Evolutionary conservation across 208 protist species (phyloP).

Genomic region (Wallacemonas collosoma): DNA sequence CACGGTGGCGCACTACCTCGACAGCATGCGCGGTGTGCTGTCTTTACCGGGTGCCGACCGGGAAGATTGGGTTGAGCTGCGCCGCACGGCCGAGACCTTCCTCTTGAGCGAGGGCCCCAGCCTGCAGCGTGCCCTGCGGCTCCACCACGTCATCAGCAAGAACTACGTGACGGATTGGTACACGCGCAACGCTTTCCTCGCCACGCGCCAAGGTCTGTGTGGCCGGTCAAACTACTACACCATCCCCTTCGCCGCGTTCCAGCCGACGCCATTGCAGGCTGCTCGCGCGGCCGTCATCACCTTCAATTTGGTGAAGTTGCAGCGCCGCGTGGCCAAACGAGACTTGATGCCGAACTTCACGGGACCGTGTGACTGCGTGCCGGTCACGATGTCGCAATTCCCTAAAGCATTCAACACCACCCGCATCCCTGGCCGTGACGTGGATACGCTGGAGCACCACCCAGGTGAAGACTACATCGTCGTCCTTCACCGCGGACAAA

Average conservation of each 20-base stretch:
- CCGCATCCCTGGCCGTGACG: slow-evolving; percentile 82
- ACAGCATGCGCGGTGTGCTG: slow-evolving; percentile 55
- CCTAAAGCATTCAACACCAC: slow-evolving; percentile 78
- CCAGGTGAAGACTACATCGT: slow-evolving; percentile 70
- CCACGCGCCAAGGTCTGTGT: slow-evolving; percentile 67
- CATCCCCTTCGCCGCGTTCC: slow-evolving; percentile 55
- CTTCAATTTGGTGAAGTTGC: slow-evolving; percentile 65
- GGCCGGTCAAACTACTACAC: slow-evolving; percentile 92
- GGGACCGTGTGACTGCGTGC: slow-evolving; percentile 51
- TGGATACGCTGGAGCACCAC: slow-evolving; percentile 64
- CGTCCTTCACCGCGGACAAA: slow-evolving; percentile 69
- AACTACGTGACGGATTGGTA: slow-evolving; percentile 92
- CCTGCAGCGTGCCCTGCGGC: slow-evolving; percentile 71
- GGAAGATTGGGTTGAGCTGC: slow-evolving; percentile 49
- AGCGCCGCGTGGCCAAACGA: slow-evolving; percentile 59
- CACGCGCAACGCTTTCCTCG: slow-evolving; percentile 88
- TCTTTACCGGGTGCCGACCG: slow-evolving; percentile 29
- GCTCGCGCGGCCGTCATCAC: slow-evolving; percentile 69
- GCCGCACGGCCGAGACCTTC: slow-evolving; percentile 60
- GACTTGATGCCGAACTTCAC: slow-evolving; percentile 60
- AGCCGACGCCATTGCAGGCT: slow-evolving; percentile 49
- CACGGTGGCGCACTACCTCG: slow-evolving; percentile 74
- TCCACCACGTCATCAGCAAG: slow-evolving; percentile 62
- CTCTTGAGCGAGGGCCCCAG: slow-evolving; percentile 63
- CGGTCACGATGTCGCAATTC: slow-evolving; percentile 90